Conservation (phyloP, 2,329 filamentous ascomycete genomes). For the Aureobasidium uvarum region DNA sequence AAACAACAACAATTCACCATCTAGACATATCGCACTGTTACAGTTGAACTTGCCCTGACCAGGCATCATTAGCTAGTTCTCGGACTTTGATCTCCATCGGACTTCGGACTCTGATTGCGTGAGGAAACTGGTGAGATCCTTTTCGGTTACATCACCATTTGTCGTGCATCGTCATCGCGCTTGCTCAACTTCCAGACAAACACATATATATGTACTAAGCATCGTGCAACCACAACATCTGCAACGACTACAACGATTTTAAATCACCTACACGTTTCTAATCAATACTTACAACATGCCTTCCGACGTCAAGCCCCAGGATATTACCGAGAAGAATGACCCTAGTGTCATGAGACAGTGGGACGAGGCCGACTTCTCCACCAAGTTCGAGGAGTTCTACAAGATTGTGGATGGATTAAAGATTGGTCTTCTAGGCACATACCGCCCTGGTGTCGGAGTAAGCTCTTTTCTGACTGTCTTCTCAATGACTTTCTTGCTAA, state of each 20-base stretch:
- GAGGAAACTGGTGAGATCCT: neutral
- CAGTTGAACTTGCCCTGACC: neutral
- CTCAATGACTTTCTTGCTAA: no score
- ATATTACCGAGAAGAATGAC: constrained; percentile 47
- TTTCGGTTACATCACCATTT: neutral
- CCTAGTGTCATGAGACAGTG: constrained; percentile 52
- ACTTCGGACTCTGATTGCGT: constrained; percentile 10
- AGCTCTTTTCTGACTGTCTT: no score
- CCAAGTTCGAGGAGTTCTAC: constrained; percentile 52
- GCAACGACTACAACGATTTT: no score
- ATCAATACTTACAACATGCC: constrained; percentile 45
- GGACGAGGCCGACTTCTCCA: constrained; percentile 46
- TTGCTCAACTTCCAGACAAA: no score
- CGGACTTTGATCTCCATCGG: constrained; percentile 13
- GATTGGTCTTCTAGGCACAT: constrained; percentile 46
- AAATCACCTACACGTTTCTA: neutral
- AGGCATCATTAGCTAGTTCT: neutral
- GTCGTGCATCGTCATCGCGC: neutral
- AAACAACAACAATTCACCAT: neutral
- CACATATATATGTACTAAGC: no score
- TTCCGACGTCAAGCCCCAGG: constrained; percentile 41
- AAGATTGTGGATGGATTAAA: constrained; percentile 48
- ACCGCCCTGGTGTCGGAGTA: constrained; percentile 43
- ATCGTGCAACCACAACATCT: no score
- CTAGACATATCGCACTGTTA: no score